phyloP scores from a whole-genome alignment of 352 stramenopile species.

The Globisporangium carolinianum region DNA sequence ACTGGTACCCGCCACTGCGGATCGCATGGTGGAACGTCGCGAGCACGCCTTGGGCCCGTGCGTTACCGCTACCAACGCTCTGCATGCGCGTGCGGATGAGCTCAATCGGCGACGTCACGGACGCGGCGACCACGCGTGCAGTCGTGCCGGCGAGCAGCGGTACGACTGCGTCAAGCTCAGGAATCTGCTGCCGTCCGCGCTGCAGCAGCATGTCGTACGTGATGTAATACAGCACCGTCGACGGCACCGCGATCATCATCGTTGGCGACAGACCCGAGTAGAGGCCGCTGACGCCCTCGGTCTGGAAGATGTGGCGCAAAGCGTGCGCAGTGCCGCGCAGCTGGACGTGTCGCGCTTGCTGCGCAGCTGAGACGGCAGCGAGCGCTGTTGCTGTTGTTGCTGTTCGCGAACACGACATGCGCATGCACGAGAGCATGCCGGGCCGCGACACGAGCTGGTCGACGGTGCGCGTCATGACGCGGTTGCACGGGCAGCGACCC shows the following conservation, averaged over 20 bases:
- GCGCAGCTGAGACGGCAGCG: neutral
- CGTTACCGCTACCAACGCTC: conserved; percentile 11
- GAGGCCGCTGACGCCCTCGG: conserved; percentile 66
- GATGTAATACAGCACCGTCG: conserved; percentile 94
- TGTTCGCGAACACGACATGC: conserved; percentile 27
- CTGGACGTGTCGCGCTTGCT: conserved; percentile 17
- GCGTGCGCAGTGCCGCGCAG: conserved; percentile 56
- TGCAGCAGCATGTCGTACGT: conserved; percentile 88
- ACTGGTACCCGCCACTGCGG: conserved; percentile 55
- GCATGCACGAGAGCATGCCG: conserved; percentile 23
- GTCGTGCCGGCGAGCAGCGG: conserved; percentile 63
- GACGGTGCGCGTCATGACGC: conserved; percentile 38
- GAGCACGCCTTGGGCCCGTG: conserved; percentile 19
- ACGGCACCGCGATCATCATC: conserved; percentile 91
- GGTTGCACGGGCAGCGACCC: conserved; percentile 45
- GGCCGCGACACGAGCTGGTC: conserved; percentile 27
- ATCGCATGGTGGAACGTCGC: conserved; percentile 53
- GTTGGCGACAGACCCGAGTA: conserved; percentile 88
- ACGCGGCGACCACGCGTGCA: conserved; percentile 66
- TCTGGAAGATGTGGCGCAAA: conserved; percentile 72
- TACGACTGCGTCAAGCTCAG: conserved; percentile 29
- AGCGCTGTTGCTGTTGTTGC: conserved; percentile 1
- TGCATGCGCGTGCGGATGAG: conserved; percentile 87
- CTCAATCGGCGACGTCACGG: conserved; percentile 83
- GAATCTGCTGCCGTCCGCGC: conserved; percentile 28